These are phyloP conservation scores for Leccinum ponderosum DNA, from an alignment of 1,284 basidiomycete genomes.

Conservation along the genomic window DNA sequence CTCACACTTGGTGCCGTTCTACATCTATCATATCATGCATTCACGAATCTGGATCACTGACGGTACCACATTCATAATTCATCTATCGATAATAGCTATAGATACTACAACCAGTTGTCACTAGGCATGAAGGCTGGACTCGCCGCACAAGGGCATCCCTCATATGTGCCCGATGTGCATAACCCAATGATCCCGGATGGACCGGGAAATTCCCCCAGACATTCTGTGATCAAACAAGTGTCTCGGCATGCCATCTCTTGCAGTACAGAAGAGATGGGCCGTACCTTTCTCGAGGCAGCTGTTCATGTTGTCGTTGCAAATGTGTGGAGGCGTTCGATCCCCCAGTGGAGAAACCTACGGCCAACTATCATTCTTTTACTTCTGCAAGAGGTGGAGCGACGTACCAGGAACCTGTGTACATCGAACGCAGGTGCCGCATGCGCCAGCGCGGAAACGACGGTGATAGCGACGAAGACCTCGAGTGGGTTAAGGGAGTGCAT, in stretches of 20 bases:
- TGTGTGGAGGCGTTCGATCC: background rate
- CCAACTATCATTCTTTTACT: background rate
- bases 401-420: background rate
- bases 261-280: background rate
- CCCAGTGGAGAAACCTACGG: background rate
- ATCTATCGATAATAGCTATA: background rate
- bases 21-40: background rate
- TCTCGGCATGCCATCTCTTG: background rate
- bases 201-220: background rate
- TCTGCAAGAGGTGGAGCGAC: background rate
- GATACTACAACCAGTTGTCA: background rate
- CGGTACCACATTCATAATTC: background rate
- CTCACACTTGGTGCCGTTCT: background rate
- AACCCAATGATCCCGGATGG: background rate
- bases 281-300: background rate
- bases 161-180: background rate
- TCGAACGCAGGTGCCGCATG: background rate
- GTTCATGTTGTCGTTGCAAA: background rate
- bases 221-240: background rate
- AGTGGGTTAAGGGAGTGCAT: background rate
- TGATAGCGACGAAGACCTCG: background rate
- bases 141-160: background rate
- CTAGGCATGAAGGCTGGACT: background rate
- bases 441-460: background rate
- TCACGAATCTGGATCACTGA: background rate